Percentiles rank a stretch among this genome's conserved stretches.
Conservation (phyloP, 495 filamentous ascomycete species). For the Talaromyces trachyspermus region DNA sequence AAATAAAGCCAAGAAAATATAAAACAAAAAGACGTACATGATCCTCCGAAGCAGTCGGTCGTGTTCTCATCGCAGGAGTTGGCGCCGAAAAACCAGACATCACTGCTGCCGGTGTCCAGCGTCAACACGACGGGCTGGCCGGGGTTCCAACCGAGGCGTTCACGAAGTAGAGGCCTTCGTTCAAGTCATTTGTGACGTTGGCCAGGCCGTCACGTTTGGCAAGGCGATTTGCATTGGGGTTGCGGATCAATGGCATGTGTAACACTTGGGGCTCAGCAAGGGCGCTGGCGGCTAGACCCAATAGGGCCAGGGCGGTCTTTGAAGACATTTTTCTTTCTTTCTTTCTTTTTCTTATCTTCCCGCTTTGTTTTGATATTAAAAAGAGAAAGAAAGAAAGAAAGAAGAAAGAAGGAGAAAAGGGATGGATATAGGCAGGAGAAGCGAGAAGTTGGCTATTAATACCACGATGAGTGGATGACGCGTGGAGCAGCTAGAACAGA, state of each 20-base stretch:
- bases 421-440: too few species aligned
- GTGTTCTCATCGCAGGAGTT: slow-evolving; percentile 5
- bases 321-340: too few species aligned
- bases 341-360: too few species aligned
- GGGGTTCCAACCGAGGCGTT: slow-evolving; percentile 61
- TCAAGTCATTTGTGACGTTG: too few species aligned
- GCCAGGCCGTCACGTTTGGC: slow-evolving; percentile 1
- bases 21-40: slow-evolving; percentile 2
- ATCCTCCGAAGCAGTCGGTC: slow-evolving; percentile 3
- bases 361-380: too few species aligned
- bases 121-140: slow-evolving; percentile 45
- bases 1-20: background rate
- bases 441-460: too few species aligned
- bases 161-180: slow-evolving; percentile 45
- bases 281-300: slow-evolving; percentile 2
- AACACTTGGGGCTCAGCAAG: slow-evolving; percentile 6
- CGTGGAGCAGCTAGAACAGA: too few species aligned
- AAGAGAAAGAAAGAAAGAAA: too few species aligned
- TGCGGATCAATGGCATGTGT: slow-evolving; percentile 6
- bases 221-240: background rate
- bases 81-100: slow-evolving; percentile 55
- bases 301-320: slow-evolving; percentile 5
- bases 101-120: slow-evolving; percentile 69
- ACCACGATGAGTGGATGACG: too few species aligned
- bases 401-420: too few species aligned